Conservation (phyloP, 2,329 filamentous ascomycete genomes). For the Zymoseptoria pseudotritici region DNA sequence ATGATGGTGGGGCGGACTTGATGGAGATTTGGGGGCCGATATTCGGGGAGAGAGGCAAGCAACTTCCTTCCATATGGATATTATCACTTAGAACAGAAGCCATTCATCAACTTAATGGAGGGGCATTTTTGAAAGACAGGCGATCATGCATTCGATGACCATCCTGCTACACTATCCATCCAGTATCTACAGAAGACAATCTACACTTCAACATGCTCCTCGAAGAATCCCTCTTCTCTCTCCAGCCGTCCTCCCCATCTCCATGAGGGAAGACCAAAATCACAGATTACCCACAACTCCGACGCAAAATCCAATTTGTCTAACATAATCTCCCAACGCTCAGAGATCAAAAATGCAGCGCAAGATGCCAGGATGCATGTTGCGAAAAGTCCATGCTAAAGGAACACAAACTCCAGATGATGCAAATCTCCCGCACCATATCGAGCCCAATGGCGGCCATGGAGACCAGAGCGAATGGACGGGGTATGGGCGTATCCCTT, state of each 20-base stretch:
- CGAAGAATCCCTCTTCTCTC: background rate
- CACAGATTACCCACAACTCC: background rate
- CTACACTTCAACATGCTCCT: background rate
- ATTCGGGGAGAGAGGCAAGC: background rate
- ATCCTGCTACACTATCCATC: background rate
- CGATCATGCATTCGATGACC: background rate
- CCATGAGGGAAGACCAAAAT: background rate
- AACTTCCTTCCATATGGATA: background rate
- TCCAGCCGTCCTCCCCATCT: background rate
- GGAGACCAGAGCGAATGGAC: background rate
- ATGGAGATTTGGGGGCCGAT: background rate
- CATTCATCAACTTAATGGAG: background rate
- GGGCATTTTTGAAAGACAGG: background rate
- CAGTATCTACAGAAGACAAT: background rate
- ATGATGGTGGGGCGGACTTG: background rate
- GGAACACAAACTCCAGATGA: background rate
- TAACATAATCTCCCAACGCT: background rate
- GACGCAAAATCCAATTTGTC: background rate
- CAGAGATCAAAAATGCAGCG: background rate
- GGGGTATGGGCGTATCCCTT: background rate
- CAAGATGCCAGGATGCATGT: background rate
- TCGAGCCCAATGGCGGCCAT: background rate
- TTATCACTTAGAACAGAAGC: background rate
- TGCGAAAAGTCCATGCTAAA: background rate
- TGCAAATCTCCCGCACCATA: background rate